Evolutionary conservation across 495 filamentous ascomycete genomes (phyloP).

Genomic region (Aspergillus bridgeri): DNA sequence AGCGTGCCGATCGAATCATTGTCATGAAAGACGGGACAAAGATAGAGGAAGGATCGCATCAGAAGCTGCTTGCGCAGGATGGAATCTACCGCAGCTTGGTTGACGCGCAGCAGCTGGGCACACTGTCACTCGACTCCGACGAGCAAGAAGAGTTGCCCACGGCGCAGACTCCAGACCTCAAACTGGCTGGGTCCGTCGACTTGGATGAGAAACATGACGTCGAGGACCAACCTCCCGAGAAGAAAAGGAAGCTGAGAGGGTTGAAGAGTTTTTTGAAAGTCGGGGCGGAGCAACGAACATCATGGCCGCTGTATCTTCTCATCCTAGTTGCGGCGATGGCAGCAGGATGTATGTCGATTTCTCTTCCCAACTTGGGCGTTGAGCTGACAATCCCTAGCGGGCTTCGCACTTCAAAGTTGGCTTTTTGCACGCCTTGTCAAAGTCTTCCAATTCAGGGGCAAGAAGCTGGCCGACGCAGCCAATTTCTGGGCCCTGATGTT

Average conservation of each 20-base stretch:
- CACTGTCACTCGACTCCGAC: neutral
- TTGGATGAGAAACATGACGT: neutral
- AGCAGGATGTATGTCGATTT: constrained; percentile 42
- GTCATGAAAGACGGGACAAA: constrained; percentile 47
- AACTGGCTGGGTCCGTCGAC: neutral
- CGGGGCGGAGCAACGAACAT: neutral
- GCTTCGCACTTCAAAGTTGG: constrained; percentile 33
- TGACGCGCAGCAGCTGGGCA: constrained; percentile 26
- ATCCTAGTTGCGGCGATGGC: constrained; percentile 41
- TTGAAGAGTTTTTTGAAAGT: neutral
- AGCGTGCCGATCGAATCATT: constrained; percentile 49
- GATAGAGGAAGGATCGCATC: constrained; percentile 50
- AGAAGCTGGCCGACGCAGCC: constrained; percentile 28
- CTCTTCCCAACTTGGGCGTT: neutral
- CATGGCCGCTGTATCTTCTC: neutral
- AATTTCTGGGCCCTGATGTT: constrained; percentile 70
- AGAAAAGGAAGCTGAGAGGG: neutral
- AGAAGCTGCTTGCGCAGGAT: constrained; percentile 27
- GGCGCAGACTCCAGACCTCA: neutral
- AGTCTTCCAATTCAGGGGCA: constrained; percentile 33
- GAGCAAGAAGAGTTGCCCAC: neutral
- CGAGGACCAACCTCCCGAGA: neutral
- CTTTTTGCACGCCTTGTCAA: constrained; percentile 32
- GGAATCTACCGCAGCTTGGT: constrained; percentile 47
- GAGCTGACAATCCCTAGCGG: constrained; percentile 38